These are phyloP conservation scores for Chaetomiaceae sp. DNA, from an alignment of 2,329 filamentous ascomycete genomes.

Conservation along the genomic window DNA sequence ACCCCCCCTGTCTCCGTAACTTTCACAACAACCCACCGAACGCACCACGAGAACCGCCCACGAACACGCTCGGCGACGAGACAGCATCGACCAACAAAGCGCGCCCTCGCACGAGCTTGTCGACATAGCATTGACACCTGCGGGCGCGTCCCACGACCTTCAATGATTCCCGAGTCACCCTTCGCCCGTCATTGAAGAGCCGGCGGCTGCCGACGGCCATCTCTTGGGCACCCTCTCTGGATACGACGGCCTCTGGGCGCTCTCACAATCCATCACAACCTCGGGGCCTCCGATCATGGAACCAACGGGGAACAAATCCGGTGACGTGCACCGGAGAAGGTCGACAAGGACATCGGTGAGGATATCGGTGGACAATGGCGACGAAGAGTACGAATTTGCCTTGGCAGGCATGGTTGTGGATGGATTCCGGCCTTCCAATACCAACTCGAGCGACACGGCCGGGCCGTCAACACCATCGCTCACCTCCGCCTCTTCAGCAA, in stretches of 20 bases:
- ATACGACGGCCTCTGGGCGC: no score
- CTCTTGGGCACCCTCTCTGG: no score
- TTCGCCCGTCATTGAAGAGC: slow-evolving; percentile 18
- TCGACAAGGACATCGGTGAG: slow-evolving; percentile 41
- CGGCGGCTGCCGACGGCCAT: slow-evolving; percentile 16
- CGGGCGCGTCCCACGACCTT: background rate
- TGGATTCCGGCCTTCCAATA: slow-evolving; percentile 42
- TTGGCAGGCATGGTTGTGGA: slow-evolving; percentile 49
- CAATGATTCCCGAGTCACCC: slow-evolving; percentile 18
- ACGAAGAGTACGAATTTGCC: slow-evolving; percentile 47
- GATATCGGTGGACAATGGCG: slow-evolving; percentile 33
- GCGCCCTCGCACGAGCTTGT: background rate
- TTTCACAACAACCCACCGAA: background rate
- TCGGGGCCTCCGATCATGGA: slow-evolving; percentile 35
- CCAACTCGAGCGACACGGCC: slow-evolving; percentile 12
- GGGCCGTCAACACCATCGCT: slow-evolving; percentile 21
- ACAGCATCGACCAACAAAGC: background rate
- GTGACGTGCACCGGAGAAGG: slow-evolving; percentile 38
- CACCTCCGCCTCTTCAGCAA: slow-evolving; percentile 26
- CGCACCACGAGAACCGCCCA: background rate
- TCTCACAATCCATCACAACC: background rate
- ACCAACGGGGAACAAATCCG: slow-evolving; percentile 35
- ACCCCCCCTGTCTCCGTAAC: no score
- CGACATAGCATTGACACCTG: background rate
- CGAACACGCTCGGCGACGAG: background rate